Conservation (phyloP, 331 rosid species). For the Telfairia occidentalis region DNA sequence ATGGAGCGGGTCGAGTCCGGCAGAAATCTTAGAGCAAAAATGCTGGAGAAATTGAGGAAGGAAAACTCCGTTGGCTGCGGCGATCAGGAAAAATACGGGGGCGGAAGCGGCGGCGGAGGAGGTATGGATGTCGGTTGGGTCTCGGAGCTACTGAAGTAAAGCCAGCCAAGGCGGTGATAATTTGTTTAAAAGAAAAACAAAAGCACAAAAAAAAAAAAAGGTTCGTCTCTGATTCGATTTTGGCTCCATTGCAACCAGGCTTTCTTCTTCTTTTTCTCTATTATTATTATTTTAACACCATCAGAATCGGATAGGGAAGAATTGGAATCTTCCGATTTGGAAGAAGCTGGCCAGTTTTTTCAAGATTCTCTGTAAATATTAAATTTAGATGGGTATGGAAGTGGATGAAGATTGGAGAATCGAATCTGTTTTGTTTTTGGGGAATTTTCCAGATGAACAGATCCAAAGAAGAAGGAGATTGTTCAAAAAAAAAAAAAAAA, state of each 20-base stretch:
- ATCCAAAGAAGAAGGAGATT: background rate
- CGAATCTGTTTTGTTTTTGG: background rate
- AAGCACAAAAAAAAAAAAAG: background rate
- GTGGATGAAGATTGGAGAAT: background rate
- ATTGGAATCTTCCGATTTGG: background rate
- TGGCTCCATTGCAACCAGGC: background rate
- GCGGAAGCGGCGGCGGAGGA: conserved; percentile 25
- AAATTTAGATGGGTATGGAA: background rate
- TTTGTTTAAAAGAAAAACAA: background rate
- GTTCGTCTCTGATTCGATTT: conserved; percentile 12
- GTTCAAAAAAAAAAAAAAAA: background rate
- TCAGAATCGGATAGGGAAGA: background rate
- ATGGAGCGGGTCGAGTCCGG: conserved; percentile 97
- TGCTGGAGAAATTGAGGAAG: conserved; percentile 72
- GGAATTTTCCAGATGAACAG: conserved; percentile 6
- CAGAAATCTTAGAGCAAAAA: conserved; percentile 48
- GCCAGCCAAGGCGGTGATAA: background rate
- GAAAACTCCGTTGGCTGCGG: conserved; percentile 47
- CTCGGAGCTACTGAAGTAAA: conserved; percentile 60
- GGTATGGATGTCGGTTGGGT: conserved; percentile 74
- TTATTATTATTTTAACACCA: background rate
- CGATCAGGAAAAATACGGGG: conserved; percentile 10
- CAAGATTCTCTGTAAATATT: conserved; percentile 10
- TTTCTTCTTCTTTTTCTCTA: background rate
- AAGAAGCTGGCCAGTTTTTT: background rate